Conservation (phyloP, 225 moss, liverwort and hornwort species). For the Anthoceros angustus region DNA sequence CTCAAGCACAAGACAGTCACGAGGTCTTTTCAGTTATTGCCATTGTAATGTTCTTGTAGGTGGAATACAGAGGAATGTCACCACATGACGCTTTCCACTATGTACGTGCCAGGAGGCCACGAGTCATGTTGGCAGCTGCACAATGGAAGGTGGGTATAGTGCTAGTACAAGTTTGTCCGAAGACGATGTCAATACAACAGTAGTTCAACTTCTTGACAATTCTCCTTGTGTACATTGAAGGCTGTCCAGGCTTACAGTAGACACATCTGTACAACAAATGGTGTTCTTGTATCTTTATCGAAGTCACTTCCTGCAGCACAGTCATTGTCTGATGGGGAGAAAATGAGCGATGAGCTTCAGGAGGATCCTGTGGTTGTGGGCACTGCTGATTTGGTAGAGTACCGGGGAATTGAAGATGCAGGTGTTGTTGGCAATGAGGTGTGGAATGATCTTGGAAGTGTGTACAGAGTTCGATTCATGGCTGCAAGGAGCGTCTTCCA, state of each 20-base stretch:
- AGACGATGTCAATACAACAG: not conserved
- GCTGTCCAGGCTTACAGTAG: constrained; percentile 90
- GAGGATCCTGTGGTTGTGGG: constrained; percentile 60
- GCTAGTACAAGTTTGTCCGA: not conserved
- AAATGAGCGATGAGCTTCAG: constrained; percentile 22
- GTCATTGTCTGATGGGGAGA: constrained; percentile 9
- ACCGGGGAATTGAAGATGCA: constrained; percentile 75
- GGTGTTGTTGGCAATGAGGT: constrained; percentile 78
- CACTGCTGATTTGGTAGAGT: constrained; percentile 74
- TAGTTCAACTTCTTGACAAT: not conserved
- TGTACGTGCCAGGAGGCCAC: constrained; percentile 69
- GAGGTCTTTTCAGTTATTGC: no score
- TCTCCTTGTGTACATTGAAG: constrained; percentile 31
- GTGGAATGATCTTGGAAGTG: constrained; percentile 72
- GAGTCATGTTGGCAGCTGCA: constrained; percentile 77
- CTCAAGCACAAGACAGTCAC: not conserved
- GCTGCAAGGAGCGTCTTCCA: constrained; percentile 40
- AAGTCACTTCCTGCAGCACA: constrained; percentile 24
- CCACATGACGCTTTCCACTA: constrained; percentile 73
- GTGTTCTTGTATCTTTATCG: constrained; percentile 31
- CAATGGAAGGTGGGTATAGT: constrained; percentile 61
- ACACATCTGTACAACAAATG: constrained; percentile 41
- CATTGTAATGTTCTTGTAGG: constrained; percentile 24
- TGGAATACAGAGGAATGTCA: constrained; percentile 84
- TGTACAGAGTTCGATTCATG: constrained; percentile 76